Base-by-base conservation (phyloP, 352 stramenopile species). In the Phytophthora tubulina region DNA sequence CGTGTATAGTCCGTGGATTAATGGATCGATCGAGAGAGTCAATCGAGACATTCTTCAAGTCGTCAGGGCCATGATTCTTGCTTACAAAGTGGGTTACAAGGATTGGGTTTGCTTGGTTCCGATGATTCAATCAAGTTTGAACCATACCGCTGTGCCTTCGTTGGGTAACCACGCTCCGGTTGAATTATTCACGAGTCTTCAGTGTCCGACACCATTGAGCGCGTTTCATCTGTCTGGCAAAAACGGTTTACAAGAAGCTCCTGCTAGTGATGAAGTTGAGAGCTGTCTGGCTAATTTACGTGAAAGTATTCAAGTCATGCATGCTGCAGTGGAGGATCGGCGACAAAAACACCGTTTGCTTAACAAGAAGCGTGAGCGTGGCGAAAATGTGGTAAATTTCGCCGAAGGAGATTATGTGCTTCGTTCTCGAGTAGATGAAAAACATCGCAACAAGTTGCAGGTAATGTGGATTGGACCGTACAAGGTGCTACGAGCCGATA, bases 1-100 rank as follows among this genome's bases (percentile, higher is more conserved):
- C 0, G 70, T 58, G 0, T 80, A 80, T 45, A 57, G 46, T 13
- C 78, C 75, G 1, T 85, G 74, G 67, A 55, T 75, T 2, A 84
- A 76, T 36, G 69, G 76, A 38, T 76, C 72, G 0, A 53, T 82
- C 1, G 71, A 74, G 27, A 31, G 78, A 1, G 46, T 79, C 2
- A 78, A 80, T 13, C 49, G 60, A 9, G 66, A 74, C 38, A 50
- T 74, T 21, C 35, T 85, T 0, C 74, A 85, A 70, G 69, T 73
- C 3, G 33, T 78, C 1, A 45, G 45, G 11, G 45, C 63, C 1
- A 45, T 78, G 35, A 58, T 72, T n/a, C 49, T 64, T 1, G 45
- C 70, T 7, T 76, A 67, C 52, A 72, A 72, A 9, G 13, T 81
- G 1, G n/a, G 33, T 27, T 35, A 67, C 1, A 52, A 60, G 9